A percentile compares a stretch with the other conserved stretches of the same genome.
phyloP scores from a whole-genome alignment of 768 basidiomycete species.

The Amanita pallidorosea region DNA sequence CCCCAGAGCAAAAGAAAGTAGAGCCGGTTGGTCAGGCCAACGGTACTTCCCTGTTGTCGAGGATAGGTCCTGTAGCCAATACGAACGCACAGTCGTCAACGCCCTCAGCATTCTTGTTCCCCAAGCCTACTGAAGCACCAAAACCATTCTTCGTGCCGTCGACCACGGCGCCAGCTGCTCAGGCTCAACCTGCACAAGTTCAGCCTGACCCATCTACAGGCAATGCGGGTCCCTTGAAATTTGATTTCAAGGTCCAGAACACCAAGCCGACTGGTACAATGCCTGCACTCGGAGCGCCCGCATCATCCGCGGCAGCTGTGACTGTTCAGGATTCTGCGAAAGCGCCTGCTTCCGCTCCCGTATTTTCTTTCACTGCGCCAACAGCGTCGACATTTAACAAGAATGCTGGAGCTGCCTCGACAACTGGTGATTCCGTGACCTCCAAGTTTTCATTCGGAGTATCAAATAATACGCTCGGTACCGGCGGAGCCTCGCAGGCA shows the following conservation, averaged over 20 bases:
- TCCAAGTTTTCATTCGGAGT: background rate
- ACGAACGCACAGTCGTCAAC: constrained; percentile 9
- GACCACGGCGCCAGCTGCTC: background rate
- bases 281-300: background rate
- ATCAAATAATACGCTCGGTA: background rate
- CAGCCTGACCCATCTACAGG: constrained; percentile 1
- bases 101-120: constrained; percentile 5
- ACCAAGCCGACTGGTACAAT: constrained; percentile 1
- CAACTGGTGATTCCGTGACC: background rate
- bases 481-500: background rate
- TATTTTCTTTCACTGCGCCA: background rate
- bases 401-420: background rate
- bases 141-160: background rate
- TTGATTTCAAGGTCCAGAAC: constrained; percentile 6
- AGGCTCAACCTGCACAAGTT: background rate
- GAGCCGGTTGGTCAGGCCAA: background rate
- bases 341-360: background rate
- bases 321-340: background rate
- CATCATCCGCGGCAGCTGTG: background rate
- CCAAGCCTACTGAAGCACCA: constrained; percentile 5
- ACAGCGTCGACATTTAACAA: background rate
- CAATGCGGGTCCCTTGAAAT: constrained; percentile 8
- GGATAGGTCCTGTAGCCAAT: background rate
- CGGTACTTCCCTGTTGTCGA: constrained; percentile 2
- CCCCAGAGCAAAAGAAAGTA: background rate